Evolutionary conservation across 2,329 filamentous ascomycete genomes (phyloP), one percentile per base, ranked within the genome.

Genomic region (Aureobasidium sp.): DNA sequence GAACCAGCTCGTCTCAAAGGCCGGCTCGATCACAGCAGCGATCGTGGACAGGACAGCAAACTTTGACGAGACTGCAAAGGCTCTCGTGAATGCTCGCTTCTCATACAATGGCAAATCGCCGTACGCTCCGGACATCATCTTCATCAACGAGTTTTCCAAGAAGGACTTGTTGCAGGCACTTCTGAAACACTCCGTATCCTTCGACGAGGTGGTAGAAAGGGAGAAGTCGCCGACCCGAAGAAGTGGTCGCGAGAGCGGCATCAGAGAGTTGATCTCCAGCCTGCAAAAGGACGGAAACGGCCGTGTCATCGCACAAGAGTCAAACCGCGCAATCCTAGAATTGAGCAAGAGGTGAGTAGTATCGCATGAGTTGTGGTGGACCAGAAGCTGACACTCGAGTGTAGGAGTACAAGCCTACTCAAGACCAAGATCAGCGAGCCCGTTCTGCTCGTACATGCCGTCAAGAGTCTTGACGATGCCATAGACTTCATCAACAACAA

Each of bases 121-220:
- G 0, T 87, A 86, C 67, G 81, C 83, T 0, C 85, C 85, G 0
- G 84, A 87, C 66, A 33, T 86, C 0, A 80, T 87, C 0, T 71
- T 87, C 0, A 84, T 88, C n/a, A 85, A 87, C 63, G 85, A 87
- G 64, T 87, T 80, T 63, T 75, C 78, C 3, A 81, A 82, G 72
- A 76, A 80, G 60, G 75, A 77, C 0, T 85, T 87, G 65, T 69
- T 83, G 0, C 75, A 80, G 50, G 78, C 79, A 0, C 75, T 79
- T 5, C 69, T 79, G 15, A 72, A 74, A 40, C 74, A 78, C 33
- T 69, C 70, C 0, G 70, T 73, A 14, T 69, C 67, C 3, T 70
- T 70, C 37, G 64, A 72, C 4, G 65, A 60, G 22, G 52, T 50
- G 15, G 50, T 61, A 3, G 52, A 61, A 17, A 58, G 54, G n/a